Evolutionary conservation across 768 basidiomycete genomes (phyloP).

Genomic region (Psilocybe cubensis): DNA sequence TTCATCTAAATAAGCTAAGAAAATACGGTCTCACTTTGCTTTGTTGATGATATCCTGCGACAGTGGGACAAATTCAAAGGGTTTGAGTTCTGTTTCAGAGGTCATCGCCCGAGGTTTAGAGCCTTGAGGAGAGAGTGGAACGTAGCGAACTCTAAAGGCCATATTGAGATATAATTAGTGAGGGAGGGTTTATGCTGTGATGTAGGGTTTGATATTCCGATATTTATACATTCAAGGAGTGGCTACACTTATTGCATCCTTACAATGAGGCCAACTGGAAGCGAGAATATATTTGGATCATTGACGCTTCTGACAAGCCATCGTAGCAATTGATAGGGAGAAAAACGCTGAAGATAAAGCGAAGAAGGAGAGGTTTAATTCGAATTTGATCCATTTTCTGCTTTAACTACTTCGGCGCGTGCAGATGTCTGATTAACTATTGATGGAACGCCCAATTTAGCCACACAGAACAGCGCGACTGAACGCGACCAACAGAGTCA

Average conservation of each 20-base stretch:
- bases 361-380: no score
- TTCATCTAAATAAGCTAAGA: background rate
- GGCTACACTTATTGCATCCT: no score
- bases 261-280: constrained; percentile 7
- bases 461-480: no score
- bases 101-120: background rate
- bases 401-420: no score
- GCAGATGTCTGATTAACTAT: no score
- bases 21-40: background rate
- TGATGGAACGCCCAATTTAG: no score
- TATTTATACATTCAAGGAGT: constrained; percentile 20
- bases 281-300: constrained; percentile 5
- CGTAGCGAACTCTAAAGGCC: constrained; percentile 11
- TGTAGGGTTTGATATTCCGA: constrained; percentile 1
- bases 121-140: constrained; percentile 12
- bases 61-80: background rate
- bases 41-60: background rate
- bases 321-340: no score
- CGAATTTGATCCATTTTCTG: no score
- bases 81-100: background rate
- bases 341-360: no score
- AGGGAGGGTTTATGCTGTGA: background rate
- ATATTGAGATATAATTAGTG: constrained; percentile 4
- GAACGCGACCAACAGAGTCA: no score
- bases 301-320: constrained; percentile 15